Evolutionary conservation across 768 basidiomycete genomes (phyloP).

Genomic region (Coprinopsis strossmayeri): DNA sequence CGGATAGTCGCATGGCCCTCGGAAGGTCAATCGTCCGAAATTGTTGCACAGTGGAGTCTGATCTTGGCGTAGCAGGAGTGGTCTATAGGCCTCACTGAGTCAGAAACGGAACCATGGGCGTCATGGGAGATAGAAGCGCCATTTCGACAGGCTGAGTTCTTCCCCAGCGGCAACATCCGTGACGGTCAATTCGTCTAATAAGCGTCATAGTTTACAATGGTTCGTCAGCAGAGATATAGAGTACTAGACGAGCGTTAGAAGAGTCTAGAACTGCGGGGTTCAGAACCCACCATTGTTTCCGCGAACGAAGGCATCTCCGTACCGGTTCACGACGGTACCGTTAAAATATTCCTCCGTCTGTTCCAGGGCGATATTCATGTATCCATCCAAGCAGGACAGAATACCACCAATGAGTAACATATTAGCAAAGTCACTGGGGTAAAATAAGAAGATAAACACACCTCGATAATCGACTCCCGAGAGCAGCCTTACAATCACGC

Average conservation of each 20-base stretch:
- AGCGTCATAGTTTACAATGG: conserved; percentile 42
- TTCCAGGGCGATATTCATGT: conserved; percentile 98
- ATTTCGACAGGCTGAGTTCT: too few species aligned
- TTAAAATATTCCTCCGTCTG: conserved; percentile 95
- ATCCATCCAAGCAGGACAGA: conserved; percentile 92
- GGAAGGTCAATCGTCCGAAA: too few species aligned
- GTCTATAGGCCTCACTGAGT: too few species aligned
- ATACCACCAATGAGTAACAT: too few species aligned
- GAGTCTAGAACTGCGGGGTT: too few species aligned
- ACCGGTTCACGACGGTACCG: conserved; percentile 79
- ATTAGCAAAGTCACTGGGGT: background rate
- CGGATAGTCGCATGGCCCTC: too few species aligned
- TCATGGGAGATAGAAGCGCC: too few species aligned
- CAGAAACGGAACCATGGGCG: too few species aligned
- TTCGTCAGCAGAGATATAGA: conserved; percentile 77
- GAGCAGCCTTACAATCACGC: conserved; percentile 85
- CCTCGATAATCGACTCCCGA: conserved; percentile 94
- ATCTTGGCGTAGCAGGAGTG: too few species aligned
- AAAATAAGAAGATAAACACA: conserved; percentile 23
- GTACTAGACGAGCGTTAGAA: conserved; percentile 36
- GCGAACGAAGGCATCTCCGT: conserved; percentile 93
- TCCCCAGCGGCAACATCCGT: too few species aligned
- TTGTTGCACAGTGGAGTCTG: too few species aligned
- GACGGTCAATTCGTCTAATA: too few species aligned
- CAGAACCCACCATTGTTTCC: conserved; percentile 74